Evolutionary conservation across 2,329 filamentous ascomycete species (phyloP), one percentile per base, ranked within the genome.

Genomic region (Periconia digitata): DNA sequence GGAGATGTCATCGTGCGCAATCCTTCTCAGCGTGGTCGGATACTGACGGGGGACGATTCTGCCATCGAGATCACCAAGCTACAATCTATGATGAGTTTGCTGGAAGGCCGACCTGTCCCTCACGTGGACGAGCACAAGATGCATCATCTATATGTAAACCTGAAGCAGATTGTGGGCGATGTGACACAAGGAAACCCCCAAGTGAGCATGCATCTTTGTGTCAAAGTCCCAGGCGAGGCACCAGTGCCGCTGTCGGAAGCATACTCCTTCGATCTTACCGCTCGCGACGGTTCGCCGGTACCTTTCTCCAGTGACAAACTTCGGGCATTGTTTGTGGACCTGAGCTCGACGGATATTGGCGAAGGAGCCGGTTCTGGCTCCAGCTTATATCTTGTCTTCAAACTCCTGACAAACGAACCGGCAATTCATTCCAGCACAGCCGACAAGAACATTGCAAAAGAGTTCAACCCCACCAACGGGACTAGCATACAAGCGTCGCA

Each of bases 1-100:
- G 90, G 90, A 43, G 92, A 97, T 67, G 88, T 99, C 40, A 96
- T 99, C 67, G 94, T 99, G 50, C 85, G 94, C 23, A 94, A 95
- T 71, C 90, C 94, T 2, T 81, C 80, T 17, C 85, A 92, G 66
- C 83, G 87, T 23, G 94, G 94, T 8, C 85, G 92, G 39, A 85
- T 97, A 22, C 74, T 99, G 61, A 96, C 92, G 0, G 90, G 89
- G 12, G 88, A 96, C 44, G 94, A 99, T 71, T 96, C 92, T 1
- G 89, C 94, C 3, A 88, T 97, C 22, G 89, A 96, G 49, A 83
- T 96, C 56, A 92, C 92, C 6, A 90, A 85, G 66, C 77, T 97
- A 47, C 95, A 99, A 74, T 95, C 94, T 4, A 84, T 92, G 66
- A 99, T 99, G 94, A 95, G 91, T 71, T 81, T 97, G 62, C 78